A percentile compares a stretch with the other conserved stretches of the same genome.
These are phyloP conservation scores for Curvularia sp. DNA, from an alignment of 2,329 filamentous ascomycete genomes.

Conservation along the genomic window DNA sequence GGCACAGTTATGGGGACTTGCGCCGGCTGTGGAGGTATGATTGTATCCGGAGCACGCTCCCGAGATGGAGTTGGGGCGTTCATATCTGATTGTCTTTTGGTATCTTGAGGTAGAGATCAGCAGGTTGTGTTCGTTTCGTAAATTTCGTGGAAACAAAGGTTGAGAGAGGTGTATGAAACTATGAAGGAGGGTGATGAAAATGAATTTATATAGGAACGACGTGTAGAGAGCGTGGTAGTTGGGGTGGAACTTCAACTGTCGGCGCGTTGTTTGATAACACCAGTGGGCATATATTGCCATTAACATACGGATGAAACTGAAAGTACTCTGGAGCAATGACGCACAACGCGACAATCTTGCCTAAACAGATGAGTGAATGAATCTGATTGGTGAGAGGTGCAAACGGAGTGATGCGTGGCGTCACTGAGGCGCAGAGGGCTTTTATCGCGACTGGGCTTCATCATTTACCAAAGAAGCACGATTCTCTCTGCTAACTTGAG, in stretches of 20 bases:
- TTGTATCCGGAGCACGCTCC: background rate
- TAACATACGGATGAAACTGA: background rate
- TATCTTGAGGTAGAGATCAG: background rate
- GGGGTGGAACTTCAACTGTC: background rate
- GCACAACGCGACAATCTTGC: no score
- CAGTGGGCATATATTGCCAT: background rate
- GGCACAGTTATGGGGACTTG: conserved; percentile 12
- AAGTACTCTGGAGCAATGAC: background rate
- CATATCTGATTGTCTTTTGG: background rate
- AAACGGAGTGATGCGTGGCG: background rate
- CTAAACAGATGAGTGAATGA: background rate
- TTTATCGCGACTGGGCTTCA: background rate
- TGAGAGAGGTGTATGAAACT: no score
- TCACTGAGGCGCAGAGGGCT: background rate
- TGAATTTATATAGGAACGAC: no score
- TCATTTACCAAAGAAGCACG: background rate
- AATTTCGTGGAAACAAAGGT: background rate
- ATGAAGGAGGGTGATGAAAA: background rate
- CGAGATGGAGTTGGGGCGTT: background rate
- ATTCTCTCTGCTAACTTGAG: background rate
- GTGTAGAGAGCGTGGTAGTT: background rate
- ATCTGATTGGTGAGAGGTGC: background rate
- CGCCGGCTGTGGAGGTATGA: background rate
- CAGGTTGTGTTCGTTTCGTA: background rate
- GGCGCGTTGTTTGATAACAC: background rate